Evolutionary conservation across 2,329 filamentous ascomycete species (phyloP).

Genomic region (Eutypella sp.): DNA sequence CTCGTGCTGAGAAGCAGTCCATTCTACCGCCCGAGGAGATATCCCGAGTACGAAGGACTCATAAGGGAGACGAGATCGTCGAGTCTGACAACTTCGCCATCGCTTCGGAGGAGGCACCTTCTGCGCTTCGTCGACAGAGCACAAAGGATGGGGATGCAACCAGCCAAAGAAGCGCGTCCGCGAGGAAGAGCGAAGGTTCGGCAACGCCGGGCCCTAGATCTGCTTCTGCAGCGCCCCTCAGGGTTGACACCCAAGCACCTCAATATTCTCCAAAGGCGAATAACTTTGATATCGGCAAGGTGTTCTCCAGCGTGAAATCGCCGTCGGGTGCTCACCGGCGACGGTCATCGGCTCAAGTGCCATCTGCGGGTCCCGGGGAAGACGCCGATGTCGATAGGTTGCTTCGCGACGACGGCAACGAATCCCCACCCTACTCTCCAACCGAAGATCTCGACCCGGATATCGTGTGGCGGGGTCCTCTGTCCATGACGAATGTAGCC

Average conservation of each 20-base stretch:
- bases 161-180: conserved; percentile 5
- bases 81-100: conserved; percentile 60
- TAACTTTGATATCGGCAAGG: conserved; percentile 79
- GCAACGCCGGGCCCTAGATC: conserved; percentile 14
- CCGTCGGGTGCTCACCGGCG: conserved; percentile 50
- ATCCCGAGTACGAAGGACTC: conserved; percentile 79
- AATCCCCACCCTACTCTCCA: conserved; percentile 79
- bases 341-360: conserved; percentile 43
- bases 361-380: conserved; percentile 55
- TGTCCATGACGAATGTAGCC: conserved; percentile 73
- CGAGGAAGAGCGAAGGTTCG: conserved; percentile 10
- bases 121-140: conserved; percentile 30
- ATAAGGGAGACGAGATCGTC: conserved; percentile 91
- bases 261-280: conserved; percentile 47
- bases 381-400: conserved; percentile 90
- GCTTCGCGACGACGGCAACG: conserved; percentile 74
- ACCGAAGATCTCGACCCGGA: conserved; percentile 68
- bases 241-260: conserved; percentile 38
- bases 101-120: conserved; percentile 32
- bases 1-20: conserved; percentile 74
- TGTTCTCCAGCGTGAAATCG: conserved; percentile 78
- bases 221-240: conserved; percentile 29
- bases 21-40: conserved; percentile 73
- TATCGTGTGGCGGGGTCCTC: conserved; percentile 71
- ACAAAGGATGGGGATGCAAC: conserved; percentile 10